Percentiles rank a stretch among this genome's conserved stretches.
Evolutionary conservation across 2,329 filamentous ascomycete genomes (phyloP).

Genomic region (Grosmannia huntii): DNA sequence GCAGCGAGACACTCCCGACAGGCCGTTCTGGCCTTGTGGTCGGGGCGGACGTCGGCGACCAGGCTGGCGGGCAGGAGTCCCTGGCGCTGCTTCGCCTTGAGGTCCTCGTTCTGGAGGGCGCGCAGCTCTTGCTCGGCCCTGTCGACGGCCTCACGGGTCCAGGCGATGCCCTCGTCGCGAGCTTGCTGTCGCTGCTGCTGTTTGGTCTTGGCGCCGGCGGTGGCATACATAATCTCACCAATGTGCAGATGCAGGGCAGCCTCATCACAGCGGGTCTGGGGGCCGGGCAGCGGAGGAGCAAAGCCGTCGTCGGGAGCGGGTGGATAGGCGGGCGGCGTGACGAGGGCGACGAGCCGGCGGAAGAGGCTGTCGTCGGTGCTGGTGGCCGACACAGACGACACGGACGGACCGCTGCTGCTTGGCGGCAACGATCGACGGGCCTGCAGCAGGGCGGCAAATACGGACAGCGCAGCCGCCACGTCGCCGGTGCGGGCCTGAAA

Average conservation of each 20-base stretch:
- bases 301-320: conserved; percentile 58
- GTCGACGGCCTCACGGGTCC: conserved; percentile 82
- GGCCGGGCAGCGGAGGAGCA: conserved; percentile 48
- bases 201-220: conserved; percentile 46
- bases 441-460: conserved; percentile 73
- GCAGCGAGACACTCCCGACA: conserved; percentile 68
- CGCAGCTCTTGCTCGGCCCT: conserved; percentile 58
- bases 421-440: conserved; percentile 52
- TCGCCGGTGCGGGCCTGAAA: conserved; percentile 62
- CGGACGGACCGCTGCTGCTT: conserved; percentile 7
- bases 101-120: conserved; percentile 16
- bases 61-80: too few relatives aligned
- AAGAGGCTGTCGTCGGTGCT: not conserved
- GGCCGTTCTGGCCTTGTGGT: conserved; percentile 23
- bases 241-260: conserved; percentile 81
- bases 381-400: not conserved
- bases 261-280: conserved; percentile 65
- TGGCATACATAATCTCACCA: conserved; percentile 77
- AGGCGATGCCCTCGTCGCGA: conserved; percentile 62
- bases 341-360: not conserved
- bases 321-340: conserved; percentile 40
- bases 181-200: conserved; percentile 12
- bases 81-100: not conserved
- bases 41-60: too few relatives aligned
- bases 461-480: conserved; percentile 58